These are phyloP conservation scores for Taxawa tesnikishii DNA, from an alignment of 2,329 filamentous ascomycete species.

Conservation along the genomic window DNA sequence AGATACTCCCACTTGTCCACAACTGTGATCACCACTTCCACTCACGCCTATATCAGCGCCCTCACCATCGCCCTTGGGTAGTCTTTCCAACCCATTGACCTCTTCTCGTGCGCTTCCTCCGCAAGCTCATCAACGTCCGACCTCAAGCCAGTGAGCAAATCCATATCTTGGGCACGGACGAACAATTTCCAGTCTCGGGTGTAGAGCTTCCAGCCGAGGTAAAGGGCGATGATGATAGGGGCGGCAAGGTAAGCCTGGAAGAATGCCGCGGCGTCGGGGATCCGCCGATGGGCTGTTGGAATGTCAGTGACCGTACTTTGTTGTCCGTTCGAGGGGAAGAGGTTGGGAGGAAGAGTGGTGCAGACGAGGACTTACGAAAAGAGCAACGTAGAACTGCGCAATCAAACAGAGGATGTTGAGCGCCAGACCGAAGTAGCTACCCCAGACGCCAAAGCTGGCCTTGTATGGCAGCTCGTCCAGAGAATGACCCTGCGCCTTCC, in stretches of 20 bases:
- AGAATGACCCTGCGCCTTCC: constrained; percentile 51
- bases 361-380: constrained; percentile 5
- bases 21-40: background rate
- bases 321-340: too few relatives aligned
- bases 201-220: constrained; percentile 12
- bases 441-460: constrained; percentile 44
- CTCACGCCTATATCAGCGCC: background rate
- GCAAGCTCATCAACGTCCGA: constrained; percentile 4
- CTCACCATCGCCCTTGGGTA: background rate
- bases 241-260: constrained; percentile 13
- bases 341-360: background rate
- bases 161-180: constrained; percentile 11
- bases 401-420: constrained; percentile 42
- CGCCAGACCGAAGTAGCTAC: constrained; percentile 47
- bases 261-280: constrained; percentile 8
- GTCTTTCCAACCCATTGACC: background rate
- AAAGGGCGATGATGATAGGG: constrained; percentile 12
- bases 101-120: constrained; percentile 1
- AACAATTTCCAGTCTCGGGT: constrained; percentile 9
- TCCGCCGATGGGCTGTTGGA: constrained; percentile 5
- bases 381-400: constrained; percentile 25
- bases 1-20: too few relatives aligned
- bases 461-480: constrained; percentile 50
- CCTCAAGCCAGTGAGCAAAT: constrained; percentile 10
- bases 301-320: background rate